These are phyloP conservation scores for Sporothrix brunneoviolacea DNA, from an alignment of 2,329 filamentous ascomycete genomes.

Conservation along the genomic window DNA sequence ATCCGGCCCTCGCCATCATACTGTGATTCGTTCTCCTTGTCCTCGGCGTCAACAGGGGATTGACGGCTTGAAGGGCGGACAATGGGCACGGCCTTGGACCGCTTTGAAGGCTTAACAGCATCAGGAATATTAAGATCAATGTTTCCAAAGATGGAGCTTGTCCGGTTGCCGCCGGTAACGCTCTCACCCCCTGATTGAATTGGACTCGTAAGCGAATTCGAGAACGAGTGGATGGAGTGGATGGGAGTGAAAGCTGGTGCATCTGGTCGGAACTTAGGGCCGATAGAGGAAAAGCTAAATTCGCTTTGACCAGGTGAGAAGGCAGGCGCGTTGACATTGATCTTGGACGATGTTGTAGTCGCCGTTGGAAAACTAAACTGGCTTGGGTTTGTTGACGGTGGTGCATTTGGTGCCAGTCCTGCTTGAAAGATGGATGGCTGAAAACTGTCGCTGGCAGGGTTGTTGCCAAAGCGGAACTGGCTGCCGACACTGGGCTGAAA, in stretches of 20 bases:
- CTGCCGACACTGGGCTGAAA: conserved; percentile 38
- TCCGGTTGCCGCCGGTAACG: conserved; percentile 25
- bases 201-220: conserved; percentile 42
- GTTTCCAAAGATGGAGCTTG: conserved; percentile 59
- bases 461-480: conserved; percentile 43
- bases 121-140: conserved; percentile 58
- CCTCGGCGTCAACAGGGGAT: conserved; percentile 15
- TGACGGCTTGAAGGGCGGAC: conserved; percentile 54
- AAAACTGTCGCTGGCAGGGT: conserved; percentile 27
- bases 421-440: conserved; percentile 44
- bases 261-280: conserved; percentile 66
- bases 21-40: conserved; percentile 22
- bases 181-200: conserved; percentile 39
- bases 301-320: conserved; percentile 63
- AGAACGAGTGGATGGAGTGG: conserved; percentile 37
- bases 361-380: conserved; percentile 37
- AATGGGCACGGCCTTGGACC: conserved; percentile 79
- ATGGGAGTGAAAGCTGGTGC: conserved; percentile 70
- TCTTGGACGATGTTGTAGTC: conserved; percentile 39
- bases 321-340: conserved; percentile 62
- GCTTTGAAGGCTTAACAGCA: conserved; percentile 58
- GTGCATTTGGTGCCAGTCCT: conserved; percentile 26
- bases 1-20: conserved; percentile 56
- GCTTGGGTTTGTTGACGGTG: conserved; percentile 31
- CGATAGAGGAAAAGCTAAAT: conserved; percentile 62